These are phyloP conservation scores for Danielia reshetovae DNA, from an alignment of 805 yeast genomes.

Conservation along the genomic window DNA sequence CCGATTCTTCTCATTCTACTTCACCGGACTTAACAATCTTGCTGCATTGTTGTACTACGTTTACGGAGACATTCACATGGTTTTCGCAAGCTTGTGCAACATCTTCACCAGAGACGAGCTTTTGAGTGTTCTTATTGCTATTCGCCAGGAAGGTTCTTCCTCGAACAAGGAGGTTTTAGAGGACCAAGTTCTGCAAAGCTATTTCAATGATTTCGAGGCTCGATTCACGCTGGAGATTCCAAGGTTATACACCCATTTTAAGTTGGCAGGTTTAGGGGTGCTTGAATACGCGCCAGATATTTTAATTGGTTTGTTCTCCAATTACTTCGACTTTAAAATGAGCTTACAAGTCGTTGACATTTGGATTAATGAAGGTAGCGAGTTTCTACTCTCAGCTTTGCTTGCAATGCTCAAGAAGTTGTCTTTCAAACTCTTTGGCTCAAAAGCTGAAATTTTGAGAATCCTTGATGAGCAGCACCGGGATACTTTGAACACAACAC, in stretches of 20 bases:
- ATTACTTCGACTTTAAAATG: slow-evolving; percentile 43
- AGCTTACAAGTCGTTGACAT: slow-evolving; percentile 53
- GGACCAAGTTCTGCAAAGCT: slow-evolving; percentile 5
- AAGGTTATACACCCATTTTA: slow-evolving; percentile 48
- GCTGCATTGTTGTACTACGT: slow-evolving; percentile 41
- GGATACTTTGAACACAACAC: not conserved
- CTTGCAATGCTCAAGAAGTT: slow-evolving; percentile 50
- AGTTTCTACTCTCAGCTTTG: slow-evolving; percentile 46
- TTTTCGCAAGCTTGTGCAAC: slow-evolving; percentile 39
- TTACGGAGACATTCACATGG: slow-evolving; percentile 25
- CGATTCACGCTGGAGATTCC: slow-evolving; percentile 42
- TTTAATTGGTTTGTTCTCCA: slow-evolving; percentile 43
- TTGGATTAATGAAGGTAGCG: slow-evolving; percentile 53
- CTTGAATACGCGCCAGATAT: slow-evolving; percentile 39
- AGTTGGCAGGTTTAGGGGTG: slow-evolving; percentile 37
- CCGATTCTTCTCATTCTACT: slow-evolving; percentile 21
- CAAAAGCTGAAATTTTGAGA: slow-evolving; percentile 42
- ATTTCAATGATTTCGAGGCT: slow-evolving; percentile 40
- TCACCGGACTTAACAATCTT: slow-evolving; percentile 33
- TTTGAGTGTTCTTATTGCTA: not conserved
- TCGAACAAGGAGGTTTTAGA: not conserved
- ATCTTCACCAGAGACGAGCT: slow-evolving; percentile 26
- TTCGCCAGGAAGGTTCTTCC: not conserved
- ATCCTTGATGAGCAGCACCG: slow-evolving; percentile 17
- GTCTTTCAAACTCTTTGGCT: slow-evolving; percentile 48